Base-by-base conservation (phyloP, 176 grass and related monocot species). In the Echinochloa phyllopogon region DNA sequence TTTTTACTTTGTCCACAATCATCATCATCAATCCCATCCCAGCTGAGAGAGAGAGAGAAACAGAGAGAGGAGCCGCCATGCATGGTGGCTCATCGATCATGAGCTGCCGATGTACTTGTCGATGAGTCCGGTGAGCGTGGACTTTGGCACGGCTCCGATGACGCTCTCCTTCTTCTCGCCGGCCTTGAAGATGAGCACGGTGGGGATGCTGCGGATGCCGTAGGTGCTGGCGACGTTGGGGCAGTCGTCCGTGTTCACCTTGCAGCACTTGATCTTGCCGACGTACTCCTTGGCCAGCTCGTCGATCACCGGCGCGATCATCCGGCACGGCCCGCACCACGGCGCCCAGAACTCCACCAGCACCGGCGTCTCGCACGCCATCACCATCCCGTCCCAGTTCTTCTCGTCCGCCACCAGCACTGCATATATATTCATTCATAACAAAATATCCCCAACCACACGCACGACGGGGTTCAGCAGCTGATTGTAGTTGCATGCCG, bases 341-440 rank as follows among this genome's bases (percentile, higher is more conserved):
- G 96, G 96, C 33, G 96, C 96, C 96, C 96, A 99, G 81, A 99
- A 99, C 56, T 99, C 96, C 53, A 99, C 96, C 81, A 99, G 87
- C 72, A 96, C 96, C 44, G 96, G 96, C 60, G 88, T 45, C 44
- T 92, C 87, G 77, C 88, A 90, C 41, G 37, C 87, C 2, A 90
- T 67, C 50, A 97, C 95, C 82, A 95, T 24, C 75, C 21, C 81
- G 17, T 95, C 65, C 95, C 95, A 98, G 79, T 90, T 95, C 47
- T 69, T 75, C 14, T 98, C 95, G 61, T 91, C 84, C 37, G 73
- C 92, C 71, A 82, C 95, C 76, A 95, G 36, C 42, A 98, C 95
- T 98, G 86, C 78, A 37, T 33, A 2, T n/a, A n/a, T n/a, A n/a
- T n/a, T n/a, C n/a, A n/a, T 33, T 33, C 29, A 33, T 33, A 33